phyloP scores from a whole-genome alignment of 176 grass and related monocot genomes.

The Oryza punctata region DNA sequence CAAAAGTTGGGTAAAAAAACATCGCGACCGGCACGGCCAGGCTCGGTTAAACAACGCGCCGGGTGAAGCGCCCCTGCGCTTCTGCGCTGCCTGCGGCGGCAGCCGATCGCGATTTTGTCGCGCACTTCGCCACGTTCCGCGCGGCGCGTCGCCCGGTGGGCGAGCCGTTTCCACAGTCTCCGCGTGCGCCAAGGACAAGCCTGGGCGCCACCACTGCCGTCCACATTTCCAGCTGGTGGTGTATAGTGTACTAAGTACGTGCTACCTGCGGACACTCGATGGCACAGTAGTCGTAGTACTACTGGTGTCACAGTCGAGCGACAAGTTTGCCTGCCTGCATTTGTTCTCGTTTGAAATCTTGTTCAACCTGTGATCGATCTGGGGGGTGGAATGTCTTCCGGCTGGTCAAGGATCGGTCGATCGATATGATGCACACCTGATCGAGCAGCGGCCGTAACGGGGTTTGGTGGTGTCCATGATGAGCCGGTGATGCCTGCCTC shows the following conservation, averaged over 20 bases:
- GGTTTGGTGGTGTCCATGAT: not conserved
- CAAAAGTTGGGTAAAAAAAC: not conserved
- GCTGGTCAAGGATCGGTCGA: no score
- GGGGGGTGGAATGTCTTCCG: not conserved
- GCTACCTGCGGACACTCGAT: not conserved
- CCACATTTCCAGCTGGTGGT: not conserved
- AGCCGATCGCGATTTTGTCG: no score
- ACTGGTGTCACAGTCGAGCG: not conserved
- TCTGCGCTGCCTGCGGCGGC: no score
- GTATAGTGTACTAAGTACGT: not conserved
- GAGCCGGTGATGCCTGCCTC: not conserved
- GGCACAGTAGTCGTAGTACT: not conserved
- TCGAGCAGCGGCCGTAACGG: not conserved
- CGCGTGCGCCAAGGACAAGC: not conserved
- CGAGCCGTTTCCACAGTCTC: no score
- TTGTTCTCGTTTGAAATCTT: not conserved
- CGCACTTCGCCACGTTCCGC: no score
- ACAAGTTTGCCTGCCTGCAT: not conserved
- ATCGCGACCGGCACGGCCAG: not conserved
- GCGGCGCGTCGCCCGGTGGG: no score
- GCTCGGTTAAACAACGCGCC: conserved; percentile 12
- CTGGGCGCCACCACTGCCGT: not conserved
- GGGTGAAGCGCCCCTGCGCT: no score
- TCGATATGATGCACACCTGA: no score
- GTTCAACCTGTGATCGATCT: not conserved